Evolutionary conservation across 2,329 filamentous ascomycete genomes (phyloP), one percentile per base, ranked within the genome.

Genomic region (Parasarocladium wereldwijsianum): DNA sequence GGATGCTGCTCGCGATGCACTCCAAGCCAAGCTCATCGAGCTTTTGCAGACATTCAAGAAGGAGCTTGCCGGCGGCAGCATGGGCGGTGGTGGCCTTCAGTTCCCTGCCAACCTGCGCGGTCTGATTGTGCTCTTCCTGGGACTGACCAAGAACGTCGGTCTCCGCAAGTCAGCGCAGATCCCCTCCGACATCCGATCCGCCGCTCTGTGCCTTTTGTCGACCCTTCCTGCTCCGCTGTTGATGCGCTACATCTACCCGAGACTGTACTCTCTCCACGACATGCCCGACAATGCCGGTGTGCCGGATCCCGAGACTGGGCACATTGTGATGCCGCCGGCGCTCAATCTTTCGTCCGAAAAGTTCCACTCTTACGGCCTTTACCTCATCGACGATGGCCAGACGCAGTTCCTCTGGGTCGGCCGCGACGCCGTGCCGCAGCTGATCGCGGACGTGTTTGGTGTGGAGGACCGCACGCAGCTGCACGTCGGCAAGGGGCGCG

Each of bases 321-420:
- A 92, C 45, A 94, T 93, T 38, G 67, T 83, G 29, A 73, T 98
- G 32, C 90, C 90, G 15, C 83, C 82, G 4, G 66, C 82, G 0
- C 47, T 83, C 45, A 94, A 94, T 52, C 66, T 96, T 34, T 85
- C 84, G 3, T 93, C 86, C 2, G 84, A 87, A 52, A 73, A 80
- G 26, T 70, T 98, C 29, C 82, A 84, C 4, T 71, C 85, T 1
- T 93, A 92, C 47, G 90, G 90, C 17, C 62, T 98, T 12, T 98
- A 98, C 54, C 69, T 98, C 34, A 90, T 98, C 43, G 90, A 98
- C 44, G 90, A 98, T 46, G 86, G 86, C 3, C 87, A 94, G 55
- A 94, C 84, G 5, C 90, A 98, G 51, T 98, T 98, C 66, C 58
- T 98, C 27, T 98, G 90, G 90, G 69, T 96, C 13, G 90, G 90